phyloP scores from a whole-genome alignment of 139 green algal genomes.

The Chlorella sp. region DNA sequence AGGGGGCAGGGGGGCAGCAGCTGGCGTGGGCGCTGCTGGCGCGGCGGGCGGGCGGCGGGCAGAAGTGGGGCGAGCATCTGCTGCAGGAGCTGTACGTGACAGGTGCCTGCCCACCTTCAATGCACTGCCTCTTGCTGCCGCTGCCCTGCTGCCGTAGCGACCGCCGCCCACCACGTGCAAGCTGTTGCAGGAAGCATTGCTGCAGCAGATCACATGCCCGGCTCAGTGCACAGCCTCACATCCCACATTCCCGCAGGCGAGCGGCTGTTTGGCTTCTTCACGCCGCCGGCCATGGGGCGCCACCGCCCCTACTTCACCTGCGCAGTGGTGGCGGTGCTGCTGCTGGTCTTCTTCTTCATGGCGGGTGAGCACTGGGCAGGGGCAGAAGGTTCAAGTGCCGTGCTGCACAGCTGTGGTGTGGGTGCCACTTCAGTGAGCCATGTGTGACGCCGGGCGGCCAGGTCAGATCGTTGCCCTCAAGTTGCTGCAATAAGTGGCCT shows the following conservation, averaged over 20 bases:
- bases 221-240: too few relatives aligned
- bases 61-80: slow-evolving; percentile 32
- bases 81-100: slow-evolving; percentile 52
- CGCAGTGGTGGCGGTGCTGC: slow-evolving; percentile 26
- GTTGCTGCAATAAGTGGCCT: too few relatives aligned
- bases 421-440: too few relatives aligned
- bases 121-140: too few relatives aligned
- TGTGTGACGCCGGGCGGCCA: too few relatives aligned
- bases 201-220: too few relatives aligned
- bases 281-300: slow-evolving; percentile 41
- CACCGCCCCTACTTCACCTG: slow-evolving; percentile 52
- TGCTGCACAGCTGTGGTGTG: too few relatives aligned
- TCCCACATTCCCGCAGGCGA: slow-evolving; percentile 44
- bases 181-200: neutral
- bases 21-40: slow-evolving; percentile 40
- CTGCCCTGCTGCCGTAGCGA: neutral
- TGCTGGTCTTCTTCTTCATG: slow-evolving; percentile 56
- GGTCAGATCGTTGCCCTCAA: too few relatives aligned
- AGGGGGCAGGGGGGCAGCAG: neutral
- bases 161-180: slow-evolving; percentile 1
- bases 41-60: neutral
- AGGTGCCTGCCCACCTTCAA: neutral
- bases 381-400: too few relatives aligned
- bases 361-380: neutral
- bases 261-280: slow-evolving; percentile 48